A percentile compares a stretch with the other conserved stretches of the same genome.
Conservation (phyloP, 2,329 filamentous ascomycete species). For the Diaporthe vaccinii region DNA sequence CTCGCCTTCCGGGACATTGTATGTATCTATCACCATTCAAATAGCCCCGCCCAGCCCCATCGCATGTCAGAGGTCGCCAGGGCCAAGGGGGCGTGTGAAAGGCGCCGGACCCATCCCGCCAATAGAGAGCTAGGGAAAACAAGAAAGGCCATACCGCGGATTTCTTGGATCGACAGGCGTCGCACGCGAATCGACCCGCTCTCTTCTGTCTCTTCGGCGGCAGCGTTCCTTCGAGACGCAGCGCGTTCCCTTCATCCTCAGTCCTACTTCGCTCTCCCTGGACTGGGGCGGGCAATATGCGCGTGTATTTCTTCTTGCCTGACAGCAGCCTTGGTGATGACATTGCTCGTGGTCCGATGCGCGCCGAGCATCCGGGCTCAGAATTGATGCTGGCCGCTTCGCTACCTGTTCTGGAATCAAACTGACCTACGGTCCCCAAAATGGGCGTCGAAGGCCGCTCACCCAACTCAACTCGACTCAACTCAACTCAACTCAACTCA, state of each 20-base stretch:
- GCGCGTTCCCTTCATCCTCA: background rate
- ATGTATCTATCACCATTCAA: background rate
- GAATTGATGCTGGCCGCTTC: background rate
- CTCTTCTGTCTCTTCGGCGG: slow-evolving; percentile 26
- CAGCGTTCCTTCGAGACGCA: background rate
- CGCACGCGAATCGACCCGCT: slow-evolving; percentile 35
- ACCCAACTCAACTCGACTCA: background rate
- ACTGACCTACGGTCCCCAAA: background rate
- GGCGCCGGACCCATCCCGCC: background rate
- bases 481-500: background rate
- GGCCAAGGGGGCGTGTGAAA: background rate
- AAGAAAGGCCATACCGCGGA: slow-evolving; percentile 29
- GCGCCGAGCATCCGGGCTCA: too few relatives aligned
- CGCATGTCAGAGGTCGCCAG: background rate
- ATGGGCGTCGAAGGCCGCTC: background rate
- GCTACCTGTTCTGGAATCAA: background rate
- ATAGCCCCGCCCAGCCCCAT: background rate
- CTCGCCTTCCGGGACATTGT: too few relatives aligned
- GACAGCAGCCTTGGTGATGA: background rate
- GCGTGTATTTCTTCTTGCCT: slow-evolving; percentile 22
- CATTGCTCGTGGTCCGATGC: background rate
- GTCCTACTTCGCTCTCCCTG: background rate
- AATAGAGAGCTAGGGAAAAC: background rate
- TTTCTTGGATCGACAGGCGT: slow-evolving; percentile 36
- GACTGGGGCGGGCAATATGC: slow-evolving; percentile 29